Conservation (phyloP, 805 yeast genomes). For the Suhomyces kilbournensis region DNA sequence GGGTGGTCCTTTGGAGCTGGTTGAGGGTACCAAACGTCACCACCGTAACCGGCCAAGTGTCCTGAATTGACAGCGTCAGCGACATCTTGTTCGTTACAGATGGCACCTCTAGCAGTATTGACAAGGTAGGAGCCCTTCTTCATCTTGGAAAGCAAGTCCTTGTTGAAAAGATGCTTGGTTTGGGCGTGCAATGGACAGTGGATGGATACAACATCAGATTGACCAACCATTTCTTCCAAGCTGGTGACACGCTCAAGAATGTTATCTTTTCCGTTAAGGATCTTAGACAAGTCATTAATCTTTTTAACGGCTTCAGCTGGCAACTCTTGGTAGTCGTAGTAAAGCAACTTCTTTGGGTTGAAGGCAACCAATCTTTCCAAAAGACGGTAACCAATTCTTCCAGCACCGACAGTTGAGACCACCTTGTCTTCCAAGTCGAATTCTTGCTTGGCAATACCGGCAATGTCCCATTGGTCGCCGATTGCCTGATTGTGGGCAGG, state of each 20-base stretch:
- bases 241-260: slow-evolving; percentile 58
- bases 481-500: slow-evolving; percentile 73
- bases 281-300: slow-evolving; percentile 33
- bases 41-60: slow-evolving; percentile 75
- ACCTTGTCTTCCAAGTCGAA: slow-evolving; percentile 75
- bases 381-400: slow-evolving; percentile 76
- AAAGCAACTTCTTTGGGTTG: slow-evolving; percentile 69
- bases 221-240: slow-evolving; percentile 62
- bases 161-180: slow-evolving; percentile 65
- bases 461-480: slow-evolving; percentile 69
- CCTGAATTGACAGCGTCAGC: slow-evolving; percentile 72
- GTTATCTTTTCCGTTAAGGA: slow-evolving; percentile 51
- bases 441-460: slow-evolving; percentile 64
- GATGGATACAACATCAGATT: slow-evolving; percentile 71
- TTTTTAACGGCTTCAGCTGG: slow-evolving; percentile 48
- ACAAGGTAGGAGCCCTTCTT: slow-evolving; percentile 15
- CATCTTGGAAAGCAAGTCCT: slow-evolving; percentile 54
- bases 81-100: slow-evolving; percentile 67
- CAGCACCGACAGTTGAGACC: slow-evolving; percentile 78
- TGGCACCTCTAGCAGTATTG: slow-evolving; percentile 53
- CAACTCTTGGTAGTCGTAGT: slow-evolving; percentile 71
- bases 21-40: slow-evolving; percentile 84
- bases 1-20: slow-evolving; percentile 78
- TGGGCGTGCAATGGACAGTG: slow-evolving; percentile 76
- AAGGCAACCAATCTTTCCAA: slow-evolving; percentile 69